Percentiles rank a stretch among this genome's conserved stretches.
Conservation (phyloP, 768 basidiomycete genomes). For the Epithele typhae region DNA sequence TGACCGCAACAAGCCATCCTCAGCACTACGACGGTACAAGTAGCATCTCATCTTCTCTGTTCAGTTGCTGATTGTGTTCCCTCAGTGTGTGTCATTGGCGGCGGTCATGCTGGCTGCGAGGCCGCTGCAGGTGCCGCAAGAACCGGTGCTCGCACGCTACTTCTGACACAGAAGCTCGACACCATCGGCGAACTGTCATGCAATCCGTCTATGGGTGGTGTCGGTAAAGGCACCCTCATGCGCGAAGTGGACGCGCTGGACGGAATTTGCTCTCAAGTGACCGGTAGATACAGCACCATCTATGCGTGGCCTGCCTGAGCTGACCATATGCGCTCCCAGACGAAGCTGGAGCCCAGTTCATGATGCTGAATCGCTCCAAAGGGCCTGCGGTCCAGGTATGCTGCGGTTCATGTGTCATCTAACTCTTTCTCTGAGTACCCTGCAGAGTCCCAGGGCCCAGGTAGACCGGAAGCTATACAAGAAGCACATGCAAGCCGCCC, state of each 20-base stretch:
- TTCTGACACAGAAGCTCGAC: conserved; percentile 78
- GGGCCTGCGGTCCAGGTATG: conserved; percentile 87
- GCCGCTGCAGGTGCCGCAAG: conserved; percentile 85
- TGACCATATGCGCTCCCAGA: conserved; percentile 39
- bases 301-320: not conserved
- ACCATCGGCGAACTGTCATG: conserved; percentile 85
- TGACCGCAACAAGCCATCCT: conserved; percentile 3
- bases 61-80: not conserved
- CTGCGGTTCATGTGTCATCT: no score
- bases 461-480: conserved; percentile 86
- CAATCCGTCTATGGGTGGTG: conserved; percentile 89
- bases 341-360: conserved; percentile 85
- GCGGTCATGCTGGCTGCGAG: conserved; percentile 91
- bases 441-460: conserved; percentile 85
- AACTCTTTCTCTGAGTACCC: not conserved
- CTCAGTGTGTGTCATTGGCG: conserved; percentile 81
- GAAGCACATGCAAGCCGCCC: conserved; percentile 67
- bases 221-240: conserved; percentile 91
- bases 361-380: conserved; percentile 79
- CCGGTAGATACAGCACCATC: conserved; percentile 55
- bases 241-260: conserved; percentile 89
- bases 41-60: no score
- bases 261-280: conserved; percentile 78
- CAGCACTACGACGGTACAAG: conserved; percentile 21
- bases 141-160: conserved; percentile 72